phyloP scores from a whole-genome alignment of 306 rosid genomes.

The Glycyrrhiza uralensis region DNA sequence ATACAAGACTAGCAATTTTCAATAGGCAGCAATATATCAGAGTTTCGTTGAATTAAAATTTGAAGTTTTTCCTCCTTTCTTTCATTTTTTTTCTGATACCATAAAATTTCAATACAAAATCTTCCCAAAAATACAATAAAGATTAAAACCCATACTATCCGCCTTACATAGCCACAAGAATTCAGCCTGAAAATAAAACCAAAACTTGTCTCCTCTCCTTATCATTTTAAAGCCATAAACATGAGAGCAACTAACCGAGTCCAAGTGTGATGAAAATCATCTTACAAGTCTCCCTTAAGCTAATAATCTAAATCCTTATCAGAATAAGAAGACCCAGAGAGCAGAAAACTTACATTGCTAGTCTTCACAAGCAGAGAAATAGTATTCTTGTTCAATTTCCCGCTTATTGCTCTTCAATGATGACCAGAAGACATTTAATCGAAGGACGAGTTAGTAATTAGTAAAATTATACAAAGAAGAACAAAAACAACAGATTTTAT shows the following conservation, averaged over 20 bases:
- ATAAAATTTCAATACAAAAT: conserved; percentile 1
- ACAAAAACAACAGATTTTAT: not conserved
- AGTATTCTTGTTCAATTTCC: conserved; percentile 81
- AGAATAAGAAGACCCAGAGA: conserved; percentile 5
- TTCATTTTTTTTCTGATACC: not conserved
- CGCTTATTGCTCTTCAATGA: conserved; percentile 80
- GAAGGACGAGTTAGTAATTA: conserved; percentile 34
- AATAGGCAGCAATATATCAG: conserved; percentile 12
- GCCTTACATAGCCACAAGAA: not conserved
- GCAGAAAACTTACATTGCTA: conserved; percentile 53
- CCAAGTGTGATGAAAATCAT: not conserved
- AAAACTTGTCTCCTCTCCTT: conserved; percentile 11
- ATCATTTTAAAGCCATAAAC: not conserved
- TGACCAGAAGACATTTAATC: conserved; percentile 35
- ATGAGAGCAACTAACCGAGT: not conserved
- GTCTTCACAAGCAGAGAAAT: conserved; percentile 89
- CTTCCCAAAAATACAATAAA: not conserved
- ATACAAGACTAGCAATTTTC: conserved; percentile 3
- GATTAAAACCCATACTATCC: not conserved
- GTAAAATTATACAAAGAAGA: not conserved
- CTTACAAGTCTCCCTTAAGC: conserved; percentile 12
- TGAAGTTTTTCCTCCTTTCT: not conserved
- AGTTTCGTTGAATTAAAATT: conserved; percentile 4
- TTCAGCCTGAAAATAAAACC: conserved; percentile 10
- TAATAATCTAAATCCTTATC: conserved; percentile 1